Evolutionary conservation across 768 basidiomycete genomes (phyloP).

Genomic region (Tubosaeta sp.): DNA sequence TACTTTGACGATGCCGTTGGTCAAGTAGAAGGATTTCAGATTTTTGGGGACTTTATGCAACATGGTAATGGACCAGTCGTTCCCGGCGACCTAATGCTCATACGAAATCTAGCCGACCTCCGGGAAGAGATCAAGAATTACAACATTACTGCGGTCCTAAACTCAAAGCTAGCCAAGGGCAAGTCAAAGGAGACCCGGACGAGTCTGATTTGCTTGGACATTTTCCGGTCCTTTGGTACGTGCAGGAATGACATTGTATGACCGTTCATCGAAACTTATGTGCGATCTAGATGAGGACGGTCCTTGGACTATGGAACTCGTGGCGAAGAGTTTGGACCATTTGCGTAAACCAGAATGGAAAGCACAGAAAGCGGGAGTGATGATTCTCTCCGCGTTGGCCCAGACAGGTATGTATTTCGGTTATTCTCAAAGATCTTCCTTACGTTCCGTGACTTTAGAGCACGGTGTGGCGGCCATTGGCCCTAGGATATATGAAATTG

Average conservation of each 20-base stretch:
- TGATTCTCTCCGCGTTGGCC: slow-evolving; percentile 20
- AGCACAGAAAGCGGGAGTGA: slow-evolving; percentile 21
- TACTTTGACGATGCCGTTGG: slow-evolving; percentile 26
- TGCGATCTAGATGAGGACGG: slow-evolving; percentile 4
- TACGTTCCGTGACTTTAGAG: slow-evolving; percentile 4
- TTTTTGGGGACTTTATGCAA: slow-evolving; percentile 20
- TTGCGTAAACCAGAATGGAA: slow-evolving; percentile 9
- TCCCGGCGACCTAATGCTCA: not conserved
- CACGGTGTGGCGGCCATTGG: slow-evolving; percentile 12
- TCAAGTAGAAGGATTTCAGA: slow-evolving; percentile 21
- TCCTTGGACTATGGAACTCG: slow-evolving; percentile 12
- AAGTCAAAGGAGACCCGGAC: slow-evolving; percentile 16
- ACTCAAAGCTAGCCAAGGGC: slow-evolving; percentile 13
- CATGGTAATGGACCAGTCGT: slow-evolving; percentile 9
- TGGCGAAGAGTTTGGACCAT: slow-evolving; percentile 7
- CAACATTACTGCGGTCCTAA: slow-evolving; percentile 16
- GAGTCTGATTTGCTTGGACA: slow-evolving; percentile 22
- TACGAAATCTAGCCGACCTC: slow-evolving; percentile 14
- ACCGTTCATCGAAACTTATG: not conserved
- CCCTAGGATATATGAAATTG: slow-evolving; percentile 6
- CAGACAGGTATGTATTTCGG: slow-evolving; percentile 11
- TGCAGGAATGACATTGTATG: not conserved
- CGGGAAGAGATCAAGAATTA: slow-evolving; percentile 9
- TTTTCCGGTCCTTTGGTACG: slow-evolving; percentile 18
- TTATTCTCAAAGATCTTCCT: not conserved